Conservation (phyloP, 192 early-diverging fungal genomes). For the Phycomyces blakesleeanus region DNA sequence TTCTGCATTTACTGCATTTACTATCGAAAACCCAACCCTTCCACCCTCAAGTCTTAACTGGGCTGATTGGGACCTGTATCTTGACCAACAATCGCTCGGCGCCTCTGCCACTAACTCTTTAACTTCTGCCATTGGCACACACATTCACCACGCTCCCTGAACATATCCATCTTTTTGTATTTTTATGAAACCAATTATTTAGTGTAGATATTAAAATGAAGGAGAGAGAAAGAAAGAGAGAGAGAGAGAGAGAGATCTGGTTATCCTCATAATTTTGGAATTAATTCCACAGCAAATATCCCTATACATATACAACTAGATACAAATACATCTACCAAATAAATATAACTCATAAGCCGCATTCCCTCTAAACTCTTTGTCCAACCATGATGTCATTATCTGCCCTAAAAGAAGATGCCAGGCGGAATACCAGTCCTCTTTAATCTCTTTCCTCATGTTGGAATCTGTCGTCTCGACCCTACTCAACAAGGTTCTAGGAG, state of each 20-base stretch:
- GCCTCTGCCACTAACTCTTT: too few relatives aligned
- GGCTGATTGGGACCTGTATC: constrained; percentile 25
- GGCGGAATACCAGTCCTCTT: neutral
- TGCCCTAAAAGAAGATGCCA: neutral
- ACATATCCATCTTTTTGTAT: too few relatives aligned
- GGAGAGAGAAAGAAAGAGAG: too few relatives aligned
- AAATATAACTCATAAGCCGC: neutral
- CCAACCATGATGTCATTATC: neutral
- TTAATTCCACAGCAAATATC: too few relatives aligned
- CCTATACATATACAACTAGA: neutral
- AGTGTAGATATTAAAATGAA: too few relatives aligned
- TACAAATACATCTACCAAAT: neutral
- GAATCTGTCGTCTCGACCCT: constrained; percentile 74
- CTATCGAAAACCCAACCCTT: neutral
- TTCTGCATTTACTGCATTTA: constrained; percentile 3
- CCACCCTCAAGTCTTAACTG: constrained; percentile 25
- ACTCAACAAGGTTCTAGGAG: constrained; percentile 84
- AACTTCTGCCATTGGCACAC: too few relatives aligned
- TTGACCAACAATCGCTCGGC: constrained; percentile 12
- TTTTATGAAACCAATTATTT: too few relatives aligned
- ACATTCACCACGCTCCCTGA: too few relatives aligned
- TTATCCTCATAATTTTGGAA: too few relatives aligned
- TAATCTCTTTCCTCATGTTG: constrained; percentile 52
- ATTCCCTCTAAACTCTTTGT: neutral
- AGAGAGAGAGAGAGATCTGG: too few relatives aligned